Conservation (phyloP, 1,284 basidiomycete genomes). For the Cryptococcus deneoformans region DNA sequence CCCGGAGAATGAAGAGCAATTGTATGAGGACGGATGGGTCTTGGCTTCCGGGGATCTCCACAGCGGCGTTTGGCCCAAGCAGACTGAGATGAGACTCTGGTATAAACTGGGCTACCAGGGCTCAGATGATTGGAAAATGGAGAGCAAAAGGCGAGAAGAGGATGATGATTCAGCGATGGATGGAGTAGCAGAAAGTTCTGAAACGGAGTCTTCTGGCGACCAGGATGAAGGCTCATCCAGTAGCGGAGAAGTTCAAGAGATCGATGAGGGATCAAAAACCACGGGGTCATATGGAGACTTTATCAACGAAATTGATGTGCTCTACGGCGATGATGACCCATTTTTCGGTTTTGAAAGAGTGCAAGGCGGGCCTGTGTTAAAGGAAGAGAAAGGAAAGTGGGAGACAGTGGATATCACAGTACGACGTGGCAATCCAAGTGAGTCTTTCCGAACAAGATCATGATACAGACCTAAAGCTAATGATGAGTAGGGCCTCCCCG, state of each 20-base stretch:
- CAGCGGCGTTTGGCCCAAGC: conserved; percentile 48
- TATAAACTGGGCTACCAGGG: conserved; percentile 55
- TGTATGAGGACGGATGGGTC: conserved; percentile 34
- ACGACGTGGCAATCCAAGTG: conserved; percentile 38
- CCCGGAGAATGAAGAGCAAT: conserved; percentile 19
- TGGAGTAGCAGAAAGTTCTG: not conserved
- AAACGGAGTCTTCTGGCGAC: not conserved
- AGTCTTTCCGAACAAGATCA: conserved; percentile 9
- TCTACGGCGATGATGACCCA: conserved; percentile 72
- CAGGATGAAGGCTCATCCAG: not conserved
- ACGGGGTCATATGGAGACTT: conserved; percentile 46
- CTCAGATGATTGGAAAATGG: not conserved
- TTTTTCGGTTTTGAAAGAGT: conserved; percentile 81
- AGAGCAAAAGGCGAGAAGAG: not conserved
- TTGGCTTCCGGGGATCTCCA: conserved; percentile 40
- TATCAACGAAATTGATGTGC: conserved; percentile 83
- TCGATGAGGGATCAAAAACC: conserved; percentile 48
- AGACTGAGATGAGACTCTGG: conserved; percentile 64
- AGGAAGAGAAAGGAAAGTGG: conserved; percentile 32
- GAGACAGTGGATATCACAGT: conserved; percentile 43
- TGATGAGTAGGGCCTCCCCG: conserved; percentile 58
- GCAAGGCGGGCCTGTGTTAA: conserved; percentile 56
- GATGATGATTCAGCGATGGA: not conserved
- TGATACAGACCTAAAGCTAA: not conserved
- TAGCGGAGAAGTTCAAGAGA: conserved; percentile 51